Conservation (phyloP, 2,329 filamentous ascomycete species). For the Lasiodiplodia sp. region DNA sequence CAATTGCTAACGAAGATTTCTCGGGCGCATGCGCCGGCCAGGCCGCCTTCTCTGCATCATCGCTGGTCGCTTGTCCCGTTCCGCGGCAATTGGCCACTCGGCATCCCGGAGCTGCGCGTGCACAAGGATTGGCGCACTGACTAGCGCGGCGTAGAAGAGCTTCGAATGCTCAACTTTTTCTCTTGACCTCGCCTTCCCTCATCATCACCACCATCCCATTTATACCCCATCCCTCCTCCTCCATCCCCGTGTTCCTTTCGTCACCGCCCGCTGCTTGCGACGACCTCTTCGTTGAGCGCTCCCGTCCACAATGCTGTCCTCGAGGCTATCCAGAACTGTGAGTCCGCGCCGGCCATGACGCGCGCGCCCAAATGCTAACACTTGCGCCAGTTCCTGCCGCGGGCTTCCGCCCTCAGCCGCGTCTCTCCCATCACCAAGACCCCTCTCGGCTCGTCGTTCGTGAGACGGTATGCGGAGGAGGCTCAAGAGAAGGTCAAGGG, state of each 20-base stretch:
- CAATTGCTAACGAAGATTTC: slow-evolving; percentile 16
- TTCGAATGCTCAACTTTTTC: slow-evolving; percentile 36
- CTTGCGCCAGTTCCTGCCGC: slow-evolving; percentile 65
- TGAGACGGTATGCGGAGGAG: slow-evolving; percentile 75
- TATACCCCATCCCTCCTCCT: slow-evolving; percentile 33
- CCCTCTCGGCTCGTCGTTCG: slow-evolving; percentile 75
- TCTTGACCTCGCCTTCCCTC: slow-evolving; percentile 38
- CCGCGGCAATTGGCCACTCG: slow-evolving; percentile 29
- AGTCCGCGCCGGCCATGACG: slow-evolving; percentile 34
- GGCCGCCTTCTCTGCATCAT: slow-evolving; percentile 9
- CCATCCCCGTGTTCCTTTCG: slow-evolving; percentile 38
- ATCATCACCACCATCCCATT: slow-evolving; percentile 39
- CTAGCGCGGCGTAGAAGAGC: slow-evolving; percentile 28
- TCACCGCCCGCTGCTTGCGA: slow-evolving; percentile 39
- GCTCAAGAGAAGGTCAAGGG: slow-evolving; percentile 86
- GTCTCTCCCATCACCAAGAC: slow-evolving; percentile 72
- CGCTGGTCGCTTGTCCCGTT: neutral
- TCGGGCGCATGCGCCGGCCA: slow-evolving; percentile 15
- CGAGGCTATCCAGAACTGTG: slow-evolving; percentile 52
- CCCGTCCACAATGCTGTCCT: slow-evolving; percentile 49
- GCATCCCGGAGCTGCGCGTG: slow-evolving; percentile 13
- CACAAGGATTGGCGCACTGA: slow-evolving; percentile 18
- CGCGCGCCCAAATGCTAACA: slow-evolving; percentile 17
- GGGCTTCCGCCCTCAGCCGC: slow-evolving; percentile 75
- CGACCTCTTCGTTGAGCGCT: slow-evolving; percentile 32